phyloP scores from a whole-genome alignment of 139 green algal genomes.

The Picochlorum sp. region DNA sequence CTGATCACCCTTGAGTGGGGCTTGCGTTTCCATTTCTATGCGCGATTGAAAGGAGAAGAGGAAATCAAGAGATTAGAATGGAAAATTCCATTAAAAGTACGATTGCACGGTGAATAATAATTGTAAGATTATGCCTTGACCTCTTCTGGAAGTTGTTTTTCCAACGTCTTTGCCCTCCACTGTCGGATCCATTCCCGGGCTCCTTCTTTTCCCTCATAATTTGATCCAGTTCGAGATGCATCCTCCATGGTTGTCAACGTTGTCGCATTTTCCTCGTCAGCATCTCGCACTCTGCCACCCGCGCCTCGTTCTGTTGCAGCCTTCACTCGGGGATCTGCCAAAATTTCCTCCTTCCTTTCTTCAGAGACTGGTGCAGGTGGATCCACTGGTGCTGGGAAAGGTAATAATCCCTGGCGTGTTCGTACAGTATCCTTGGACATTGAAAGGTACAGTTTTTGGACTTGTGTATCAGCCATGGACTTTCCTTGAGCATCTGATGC shows the following conservation, averaged over 20 bases:
- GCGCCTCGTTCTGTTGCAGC: conserved; percentile 2
- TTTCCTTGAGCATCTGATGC: conserved; percentile 40
- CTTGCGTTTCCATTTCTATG: background rate
- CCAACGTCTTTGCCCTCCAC: conserved; percentile 36
- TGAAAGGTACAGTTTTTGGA: conserved; percentile 46
- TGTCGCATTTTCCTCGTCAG: conserved; percentile 18
- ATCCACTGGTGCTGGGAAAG: conserved; percentile 56
- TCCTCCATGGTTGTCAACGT: conserved; percentile 22
- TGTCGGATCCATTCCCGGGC: conserved; percentile 25
- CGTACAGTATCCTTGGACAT: conserved; percentile 47
- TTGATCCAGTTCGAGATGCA: background rate
- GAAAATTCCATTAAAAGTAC: background rate
- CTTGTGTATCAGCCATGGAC: conserved; percentile 30
- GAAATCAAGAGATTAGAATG: background rate
- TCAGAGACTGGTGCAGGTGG: conserved; percentile 53
- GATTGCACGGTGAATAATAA: background rate
- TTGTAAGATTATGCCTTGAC: conserved; percentile 1
- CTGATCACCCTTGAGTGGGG: background rate
- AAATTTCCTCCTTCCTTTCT: conserved; percentile 56
- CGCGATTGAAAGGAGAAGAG: background rate
- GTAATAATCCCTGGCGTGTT: conserved; percentile 44
- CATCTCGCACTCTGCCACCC: conserved; percentile 29
- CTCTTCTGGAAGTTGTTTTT: conserved; percentile 20
- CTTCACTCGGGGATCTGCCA: conserved; percentile 32
- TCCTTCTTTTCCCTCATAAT: background rate